phyloP scores from a whole-genome alignment of 139 green algal species.

The Coccomyxa sp. region DNA sequence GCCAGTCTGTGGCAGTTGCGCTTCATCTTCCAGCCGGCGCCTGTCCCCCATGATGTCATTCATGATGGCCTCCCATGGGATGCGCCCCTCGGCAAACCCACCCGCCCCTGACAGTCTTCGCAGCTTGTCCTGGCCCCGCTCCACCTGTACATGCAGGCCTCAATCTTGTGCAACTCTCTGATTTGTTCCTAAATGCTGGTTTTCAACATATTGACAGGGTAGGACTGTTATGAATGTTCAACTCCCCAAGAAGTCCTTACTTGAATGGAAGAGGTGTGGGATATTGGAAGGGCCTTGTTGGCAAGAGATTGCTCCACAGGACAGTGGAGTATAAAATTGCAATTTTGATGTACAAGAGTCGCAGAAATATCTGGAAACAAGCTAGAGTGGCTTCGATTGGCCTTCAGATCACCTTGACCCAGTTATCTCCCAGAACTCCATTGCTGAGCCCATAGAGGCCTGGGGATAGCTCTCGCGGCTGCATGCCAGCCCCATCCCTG shows the following conservation, averaged over 20 bases:
- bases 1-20: slow-evolving; percentile 26
- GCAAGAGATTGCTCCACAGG: too few relatives aligned
- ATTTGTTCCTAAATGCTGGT: background rate
- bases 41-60: slow-evolving; percentile 19
- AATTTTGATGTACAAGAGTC: background rate
- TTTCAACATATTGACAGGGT: background rate
- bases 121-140: background rate
- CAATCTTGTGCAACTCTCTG: background rate
- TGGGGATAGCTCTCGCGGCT: slow-evolving; percentile 9
- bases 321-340: background rate
- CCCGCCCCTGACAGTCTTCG: background rate
- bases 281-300: too few relatives aligned
- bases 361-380: background rate
- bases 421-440: slow-evolving; percentile 34
- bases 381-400: background rate
- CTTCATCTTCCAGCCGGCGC: background rate
- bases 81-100: background rate
- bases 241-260: background rate
- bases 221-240: background rate
- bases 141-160: background rate
- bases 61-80: slow-evolving; percentile 38
- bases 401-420: slow-evolving; percentile 41
- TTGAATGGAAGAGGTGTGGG: background rate
- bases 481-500: background rate
- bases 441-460: slow-evolving; percentile 55